Percentiles rank a stretch among this genome's conserved stretches.
These are phyloP conservation scores for Penicillium lividum DNA, from an alignment of 495 filamentous ascomycete species.

Conservation along the genomic window DNA sequence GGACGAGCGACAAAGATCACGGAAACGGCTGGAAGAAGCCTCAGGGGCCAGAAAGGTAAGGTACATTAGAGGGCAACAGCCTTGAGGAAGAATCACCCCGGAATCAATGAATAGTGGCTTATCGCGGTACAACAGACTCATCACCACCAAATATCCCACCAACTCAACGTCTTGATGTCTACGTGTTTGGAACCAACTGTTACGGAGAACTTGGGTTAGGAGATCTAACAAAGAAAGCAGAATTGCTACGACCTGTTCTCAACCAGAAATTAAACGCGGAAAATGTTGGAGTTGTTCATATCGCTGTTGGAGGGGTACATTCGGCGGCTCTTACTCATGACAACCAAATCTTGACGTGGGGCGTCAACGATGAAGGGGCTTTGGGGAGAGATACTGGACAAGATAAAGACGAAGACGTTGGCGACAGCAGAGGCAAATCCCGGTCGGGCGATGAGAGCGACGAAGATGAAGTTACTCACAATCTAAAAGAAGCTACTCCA, in stretches of 20 bases:
- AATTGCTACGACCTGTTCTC: conserved; percentile 6
- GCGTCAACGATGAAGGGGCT: conserved; percentile 9
- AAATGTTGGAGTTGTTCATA: neutral
- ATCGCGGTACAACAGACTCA: neutral
- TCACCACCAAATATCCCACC: neutral
- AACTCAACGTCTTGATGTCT: conserved; percentile 3
- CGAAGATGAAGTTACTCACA: conserved; percentile 4
- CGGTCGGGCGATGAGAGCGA: conserved; percentile 1
- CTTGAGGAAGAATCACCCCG: neutral
- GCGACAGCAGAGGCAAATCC: neutral
- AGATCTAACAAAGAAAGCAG: conserved; percentile 8
- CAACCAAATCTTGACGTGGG: conserved; percentile 9
- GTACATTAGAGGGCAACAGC: neutral
- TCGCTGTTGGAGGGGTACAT: conserved; percentile 8
- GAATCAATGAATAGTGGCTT: neutral
- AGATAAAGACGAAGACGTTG: neutral
- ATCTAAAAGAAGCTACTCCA: conserved; percentile 8
- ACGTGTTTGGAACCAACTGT: conserved; percentile 8
- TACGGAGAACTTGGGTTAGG: conserved; percentile 9
- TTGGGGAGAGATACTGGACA: conserved; percentile 4
- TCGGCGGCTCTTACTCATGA: conserved; percentile 9
- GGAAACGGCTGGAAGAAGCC: neutral
- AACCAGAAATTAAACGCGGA: neutral
- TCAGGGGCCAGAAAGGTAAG: neutral
- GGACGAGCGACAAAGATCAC: neutral